A percentile compares a stretch with the other conserved stretches of the same genome.
These are phyloP conservation scores for Aspergillus melleus DNA, from an alignment of 2,329 filamentous ascomycete genomes.

Conservation along the genomic window DNA sequence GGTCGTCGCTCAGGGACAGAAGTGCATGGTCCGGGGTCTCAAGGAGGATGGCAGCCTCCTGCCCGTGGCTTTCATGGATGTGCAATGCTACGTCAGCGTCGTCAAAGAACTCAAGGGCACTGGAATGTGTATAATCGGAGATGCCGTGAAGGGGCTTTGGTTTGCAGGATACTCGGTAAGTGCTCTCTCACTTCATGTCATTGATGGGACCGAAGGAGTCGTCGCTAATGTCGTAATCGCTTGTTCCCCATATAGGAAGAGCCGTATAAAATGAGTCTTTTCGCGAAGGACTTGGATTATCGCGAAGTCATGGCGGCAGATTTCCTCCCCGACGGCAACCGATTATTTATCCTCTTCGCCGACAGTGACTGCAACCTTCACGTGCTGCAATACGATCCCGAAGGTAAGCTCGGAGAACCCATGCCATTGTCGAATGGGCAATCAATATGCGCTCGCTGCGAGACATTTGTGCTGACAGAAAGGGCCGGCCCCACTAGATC, in stretches of 20 bases:
- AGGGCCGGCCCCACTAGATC: slow-evolving; percentile 58
- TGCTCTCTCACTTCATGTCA: slow-evolving; percentile 2
- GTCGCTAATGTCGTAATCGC: slow-evolving; percentile 6
- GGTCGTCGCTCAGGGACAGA: slow-evolving; percentile 90
- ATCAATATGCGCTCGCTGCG: neutral
- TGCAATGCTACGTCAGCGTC: slow-evolving; percentile 89
- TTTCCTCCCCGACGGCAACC: slow-evolving; percentile 81
- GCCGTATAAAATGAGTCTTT: slow-evolving; percentile 90
- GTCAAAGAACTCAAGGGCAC: slow-evolving; percentile 80
- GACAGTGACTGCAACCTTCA: slow-evolving; percentile 86
- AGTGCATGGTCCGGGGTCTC: slow-evolving; percentile 92
- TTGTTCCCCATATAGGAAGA: slow-evolving; percentile 63
- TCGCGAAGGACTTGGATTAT: slow-evolving; percentile 79
- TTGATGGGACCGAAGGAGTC: neutral
- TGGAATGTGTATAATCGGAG: slow-evolving; percentile 82
- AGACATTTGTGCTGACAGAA: slow-evolving; percentile 4
- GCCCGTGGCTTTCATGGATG: slow-evolving; percentile 95
- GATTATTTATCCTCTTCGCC: slow-evolving; percentile 77
- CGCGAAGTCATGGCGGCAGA: slow-evolving; percentile 81
- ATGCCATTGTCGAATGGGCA: neutral
- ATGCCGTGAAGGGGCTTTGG: slow-evolving; percentile 92
- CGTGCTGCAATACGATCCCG: slow-evolving; percentile 89
- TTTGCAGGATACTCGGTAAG: slow-evolving; percentile 83
- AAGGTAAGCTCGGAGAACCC: slow-evolving; percentile 63
- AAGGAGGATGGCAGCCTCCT: slow-evolving; percentile 93